Percentiles rank a stretch among this genome's conserved stretches.
These are phyloP conservation scores for Cyphellophora attinorum DNA, from an alignment of 2,329 filamentous ascomycete genomes.

Conservation along the genomic window DNA sequence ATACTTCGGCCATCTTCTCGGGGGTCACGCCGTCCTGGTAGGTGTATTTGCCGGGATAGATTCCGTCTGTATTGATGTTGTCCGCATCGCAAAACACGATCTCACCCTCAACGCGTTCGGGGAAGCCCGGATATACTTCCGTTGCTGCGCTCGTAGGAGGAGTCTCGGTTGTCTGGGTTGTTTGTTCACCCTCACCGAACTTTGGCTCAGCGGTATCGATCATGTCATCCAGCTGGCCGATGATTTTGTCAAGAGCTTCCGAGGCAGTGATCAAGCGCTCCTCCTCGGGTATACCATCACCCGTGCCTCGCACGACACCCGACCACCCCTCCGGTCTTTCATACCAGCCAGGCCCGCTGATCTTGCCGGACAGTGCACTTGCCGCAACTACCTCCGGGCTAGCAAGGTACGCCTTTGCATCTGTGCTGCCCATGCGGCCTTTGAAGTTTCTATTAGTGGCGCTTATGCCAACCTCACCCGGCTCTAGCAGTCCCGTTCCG, in stretches of 20 bases:
- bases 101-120: conserved; percentile 71
- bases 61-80: conserved; percentile 85
- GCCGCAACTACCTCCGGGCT: conserved; percentile 89
- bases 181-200: conserved; percentile 24
- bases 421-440: conserved; percentile 73
- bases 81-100: conserved; percentile 80
- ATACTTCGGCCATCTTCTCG: conserved; percentile 77
- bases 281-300: conserved; percentile 54
- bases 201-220: conserved; percentile 46
- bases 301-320: conserved; percentile 55
- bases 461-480: conserved; percentile 76
- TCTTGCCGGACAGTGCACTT: conserved; percentile 56
- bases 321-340: conserved; percentile 59
- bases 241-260: conserved; percentile 61
- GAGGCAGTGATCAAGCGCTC: conserved; percentile 59
- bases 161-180: conserved; percentile 2
- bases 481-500: conserved; percentile 67
- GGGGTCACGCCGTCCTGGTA: conserved; percentile 75
- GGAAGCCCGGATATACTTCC: conserved; percentile 76
- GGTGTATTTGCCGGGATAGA: conserved; percentile 86
- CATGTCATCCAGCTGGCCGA: conserved; percentile 57
- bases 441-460: conserved; percentile 86
- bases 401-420: conserved; percentile 75
- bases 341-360: conserved; percentile 66
- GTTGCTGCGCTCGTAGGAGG: conserved; percentile 30